phyloP scores from a whole-genome alignment of 345 rosid genomes.

The Trapa incisa region DNA sequence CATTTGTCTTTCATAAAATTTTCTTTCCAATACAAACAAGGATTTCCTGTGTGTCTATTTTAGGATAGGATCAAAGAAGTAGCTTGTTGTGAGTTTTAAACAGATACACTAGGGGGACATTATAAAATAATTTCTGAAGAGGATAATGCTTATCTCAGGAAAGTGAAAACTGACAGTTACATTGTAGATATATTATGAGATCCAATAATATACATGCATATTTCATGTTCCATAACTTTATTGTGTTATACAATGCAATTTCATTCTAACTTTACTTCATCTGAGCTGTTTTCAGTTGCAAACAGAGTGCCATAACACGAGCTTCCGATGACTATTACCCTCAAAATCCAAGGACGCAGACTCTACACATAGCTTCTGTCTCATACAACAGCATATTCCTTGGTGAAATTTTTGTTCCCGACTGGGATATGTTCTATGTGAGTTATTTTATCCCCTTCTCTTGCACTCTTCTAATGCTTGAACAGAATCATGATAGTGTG shows the following conservation, averaged over 20 bases:
- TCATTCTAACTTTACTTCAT: not conserved
- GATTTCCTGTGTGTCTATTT: not conserved
- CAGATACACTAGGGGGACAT: not conserved
- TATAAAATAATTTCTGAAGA: not conserved
- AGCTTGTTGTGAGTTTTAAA: not conserved
- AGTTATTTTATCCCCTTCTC: constrained; percentile 3
- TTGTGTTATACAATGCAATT: not conserved
- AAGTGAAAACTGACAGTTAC: too few relatives aligned
- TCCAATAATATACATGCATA: too few relatives aligned
- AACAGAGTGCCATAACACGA: constrained; percentile 33
- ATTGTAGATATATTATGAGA: too few relatives aligned
- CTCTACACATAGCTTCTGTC: constrained; percentile 43
- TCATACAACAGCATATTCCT: constrained; percentile 46
- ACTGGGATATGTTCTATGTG: constrained; percentile 59
- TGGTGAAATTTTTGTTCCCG: constrained; percentile 50
- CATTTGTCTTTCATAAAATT: not conserved
- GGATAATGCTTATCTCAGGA: not conserved
- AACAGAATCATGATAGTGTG: not conserved
- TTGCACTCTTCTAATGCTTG: not conserved
- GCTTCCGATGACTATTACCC: constrained; percentile 54
- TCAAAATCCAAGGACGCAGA: constrained; percentile 30
- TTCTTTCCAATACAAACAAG: not conserved
- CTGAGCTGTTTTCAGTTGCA: constrained; percentile 19
- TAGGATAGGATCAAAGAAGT: not conserved
- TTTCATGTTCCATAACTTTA: not conserved